Base-by-base conservation (phyloP, 129 eudicot species). In the Helichrysum umbraculigerum region DNA sequence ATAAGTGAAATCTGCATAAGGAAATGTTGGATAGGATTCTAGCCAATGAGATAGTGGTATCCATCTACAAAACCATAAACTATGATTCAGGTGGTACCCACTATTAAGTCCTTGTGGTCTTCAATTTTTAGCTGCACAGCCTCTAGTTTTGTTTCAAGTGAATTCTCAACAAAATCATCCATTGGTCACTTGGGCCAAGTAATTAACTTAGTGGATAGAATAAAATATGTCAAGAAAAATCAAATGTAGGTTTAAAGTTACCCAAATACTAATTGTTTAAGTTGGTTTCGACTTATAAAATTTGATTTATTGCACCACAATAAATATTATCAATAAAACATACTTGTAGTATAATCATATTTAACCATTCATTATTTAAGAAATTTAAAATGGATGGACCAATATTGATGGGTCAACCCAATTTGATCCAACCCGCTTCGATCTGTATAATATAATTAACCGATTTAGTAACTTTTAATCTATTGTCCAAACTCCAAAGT, bases 1-100 rank as follows among this genome's bases (percentile, higher is more conserved):
- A 87, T 81, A 70, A 80, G 80, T 80, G 92, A 85, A 85, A 88
- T 85, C 89, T 83, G 44, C 6, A 52, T 7, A 57, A 33, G 39
- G 35, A 68, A 77, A 66, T 80, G 71, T 66, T 80, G 84, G 84
- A 80, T 80, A 80, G 84, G 41, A 57, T 80, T 74, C 33, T 80
- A 35, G 56, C 84, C 84, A 80, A 70, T 76, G 76, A 70, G 88
- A 81, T 58, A 7, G 79, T 69, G 65, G 21, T 12, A 78, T 73
- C 71, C 78, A 70, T 32, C 58, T 35, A 4, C 76, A 11, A 12
- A 33, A 80, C 75, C 60, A 73, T 57, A 69, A 65, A 19, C 39
- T 16, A 17, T 30, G 30, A 57, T 69, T 75, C 66, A 50, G 70
- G 71, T 81, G 84, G 84, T 60, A 60, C 72, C 81, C 85, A 71